Base-by-base conservation (phyloP, 805 yeast genomes). In the Candida odintsovae region DNA sequence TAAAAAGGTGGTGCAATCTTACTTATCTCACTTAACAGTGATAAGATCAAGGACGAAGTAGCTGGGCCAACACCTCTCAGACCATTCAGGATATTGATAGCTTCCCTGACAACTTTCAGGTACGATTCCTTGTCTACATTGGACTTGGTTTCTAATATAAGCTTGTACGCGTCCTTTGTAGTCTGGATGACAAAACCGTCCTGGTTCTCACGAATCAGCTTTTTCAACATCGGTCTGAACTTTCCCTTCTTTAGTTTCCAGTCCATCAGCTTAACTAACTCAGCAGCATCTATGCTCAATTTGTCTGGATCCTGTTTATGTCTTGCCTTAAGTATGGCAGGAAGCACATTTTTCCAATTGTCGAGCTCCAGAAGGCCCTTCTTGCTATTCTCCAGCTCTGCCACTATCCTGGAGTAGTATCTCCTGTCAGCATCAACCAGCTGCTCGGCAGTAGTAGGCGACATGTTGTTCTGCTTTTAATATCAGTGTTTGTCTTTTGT, bases 1-100 rank as follows among this genome's bases (percentile, higher is more conserved):
- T 45, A 60, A 40, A 57, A 60, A 8, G 62, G 59, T 9, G 64
- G 64, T 3, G 63, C 57, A 3, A 35, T n/a, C 0, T 10, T 31
- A 0, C 55, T 50, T n/a, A 56, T 47, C 10, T 38, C 40, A 11
- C 40, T 41, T 18, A 58, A 33, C 4, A 50, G 20, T 2, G 62
- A 58, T 2, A 60, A 43, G 3, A 60, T 25, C 20, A 60, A 31
- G 1, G 64, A 60, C 1, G 55, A 61, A 3, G 63, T 60, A 1
- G 64, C 64, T 2, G 64, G 64, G 0, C 64, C 63, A 5, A 60
- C 61, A 2, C 64, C 63, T 39, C 60, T 16, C 11, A 60, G 40
- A 3, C 42, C 42, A 8, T 45, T 44, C 5, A 58, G 22, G 0
- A 31, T 28, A 10, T 39, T 41, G 41, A 55, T 2, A 0, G 59